These are phyloP conservation scores for Schwanniomyces yamadae DNA, from an alignment of 805 yeast genomes.

Conservation along the genomic window DNA sequence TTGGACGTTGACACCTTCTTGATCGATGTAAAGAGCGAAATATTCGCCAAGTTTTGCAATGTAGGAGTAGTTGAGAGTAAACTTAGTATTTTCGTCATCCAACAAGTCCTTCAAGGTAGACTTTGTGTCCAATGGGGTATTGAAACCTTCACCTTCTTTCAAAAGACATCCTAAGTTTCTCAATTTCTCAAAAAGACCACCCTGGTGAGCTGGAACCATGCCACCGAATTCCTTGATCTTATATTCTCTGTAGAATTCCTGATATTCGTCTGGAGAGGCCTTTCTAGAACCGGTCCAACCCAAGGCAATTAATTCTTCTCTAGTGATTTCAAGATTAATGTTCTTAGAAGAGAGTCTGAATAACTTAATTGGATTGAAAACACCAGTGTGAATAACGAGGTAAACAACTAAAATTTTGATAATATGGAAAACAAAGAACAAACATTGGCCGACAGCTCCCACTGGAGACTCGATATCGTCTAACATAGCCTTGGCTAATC, in stretches of 20 bases:
- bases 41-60: constrained; percentile 49
- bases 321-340: constrained; percentile 35
- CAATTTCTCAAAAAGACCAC: constrained; percentile 64
- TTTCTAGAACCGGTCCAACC: constrained; percentile 97
- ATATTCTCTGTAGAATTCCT: constrained; percentile 62
- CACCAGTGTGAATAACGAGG: constrained; percentile 61
- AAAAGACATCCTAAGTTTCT: constrained; percentile 60
- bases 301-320: constrained; percentile 57
- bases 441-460: constrained; percentile 51
- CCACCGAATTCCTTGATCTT: constrained; percentile 71
- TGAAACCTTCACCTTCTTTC: constrained; percentile 81
- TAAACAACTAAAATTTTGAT: constrained; percentile 59
- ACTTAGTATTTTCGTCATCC: constrained; percentile 38
- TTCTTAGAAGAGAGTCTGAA: constrained; percentile 29
- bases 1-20: constrained; percentile 40
- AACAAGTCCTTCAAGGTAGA: constrained; percentile 36
- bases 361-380: constrained; percentile 66
- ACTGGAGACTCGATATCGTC: constrained; percentile 47
- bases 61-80: constrained; percentile 56
- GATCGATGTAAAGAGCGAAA: constrained; percentile 41
- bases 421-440: constrained; percentile 72
- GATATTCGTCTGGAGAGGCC: constrained; percentile 67
- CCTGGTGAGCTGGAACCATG: constrained; percentile 69
- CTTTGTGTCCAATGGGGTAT: constrained; percentile 50
- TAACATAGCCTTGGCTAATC: constrained; percentile 46